phyloP scores from a whole-genome alignment of 768 basidiomycete species.

The Amanita muscaria region DNA sequence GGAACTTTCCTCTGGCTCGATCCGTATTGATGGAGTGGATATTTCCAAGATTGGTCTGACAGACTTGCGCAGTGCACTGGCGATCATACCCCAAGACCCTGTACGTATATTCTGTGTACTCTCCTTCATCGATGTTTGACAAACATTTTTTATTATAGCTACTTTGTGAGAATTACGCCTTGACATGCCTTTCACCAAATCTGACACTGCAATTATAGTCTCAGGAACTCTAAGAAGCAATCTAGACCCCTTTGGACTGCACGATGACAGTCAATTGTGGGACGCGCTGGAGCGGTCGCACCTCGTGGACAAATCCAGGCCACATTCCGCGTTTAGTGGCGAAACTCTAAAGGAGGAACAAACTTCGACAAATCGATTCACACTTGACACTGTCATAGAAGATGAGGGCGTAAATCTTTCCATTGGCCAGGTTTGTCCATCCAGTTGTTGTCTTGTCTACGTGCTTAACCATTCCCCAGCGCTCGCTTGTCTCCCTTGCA shows the following conservation, averaged over 20 bases:
- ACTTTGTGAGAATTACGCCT: too few species aligned
- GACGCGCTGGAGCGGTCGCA: slow-evolving; percentile 82
- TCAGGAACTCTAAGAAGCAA: slow-evolving; percentile 80
- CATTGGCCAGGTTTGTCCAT: too few species aligned
- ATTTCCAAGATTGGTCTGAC: too few species aligned
- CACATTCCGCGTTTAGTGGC: slow-evolving; percentile 18
- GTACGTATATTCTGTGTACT: slow-evolving; percentile 29
- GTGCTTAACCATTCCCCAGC: slow-evolving; percentile 26
- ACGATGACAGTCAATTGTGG: too few species aligned
- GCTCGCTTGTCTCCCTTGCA: too few species aligned
- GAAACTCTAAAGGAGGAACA: slow-evolving; percentile 30
- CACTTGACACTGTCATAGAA: slow-evolving; percentile 67
- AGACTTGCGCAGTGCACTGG: slow-evolving; percentile 57
- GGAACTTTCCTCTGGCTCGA: too few species aligned
- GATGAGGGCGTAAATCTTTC: slow-evolving; percentile 83
- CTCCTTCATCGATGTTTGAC: too few species aligned
- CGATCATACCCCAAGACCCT: slow-evolving; percentile 83
- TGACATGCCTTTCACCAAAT: too few species aligned
- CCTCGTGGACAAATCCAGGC: slow-evolving; percentile 50
- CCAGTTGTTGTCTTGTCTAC: slow-evolving; percentile 37
- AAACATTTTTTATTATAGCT: too few species aligned
- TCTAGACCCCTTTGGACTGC: too few species aligned
- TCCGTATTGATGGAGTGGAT: too few species aligned
- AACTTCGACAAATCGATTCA: slow-evolving; percentile 40
- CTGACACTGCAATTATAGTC: too few species aligned